phyloP scores from a whole-genome alignment of 2,329 filamentous ascomycete genomes.

The Calonectria multiphialidica region DNA sequence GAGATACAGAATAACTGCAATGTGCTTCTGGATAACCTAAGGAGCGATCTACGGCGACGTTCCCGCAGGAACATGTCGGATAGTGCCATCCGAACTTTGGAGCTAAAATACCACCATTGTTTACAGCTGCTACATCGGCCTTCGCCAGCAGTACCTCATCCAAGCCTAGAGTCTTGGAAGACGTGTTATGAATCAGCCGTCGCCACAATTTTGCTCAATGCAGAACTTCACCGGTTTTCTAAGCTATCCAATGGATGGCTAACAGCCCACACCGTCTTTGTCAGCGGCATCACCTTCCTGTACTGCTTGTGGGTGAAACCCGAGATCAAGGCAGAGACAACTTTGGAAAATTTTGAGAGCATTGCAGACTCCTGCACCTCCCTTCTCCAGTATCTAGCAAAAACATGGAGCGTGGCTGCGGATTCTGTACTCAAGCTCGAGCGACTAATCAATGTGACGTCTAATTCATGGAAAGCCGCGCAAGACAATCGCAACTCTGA shows the following conservation, averaged over 20 bases:
- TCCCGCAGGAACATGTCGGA: constrained; percentile 29
- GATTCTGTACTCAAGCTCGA: constrained; percentile 49
- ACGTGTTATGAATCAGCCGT: constrained; percentile 44
- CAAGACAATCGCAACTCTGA: constrained; percentile 9
- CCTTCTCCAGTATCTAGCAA: constrained; percentile 35
- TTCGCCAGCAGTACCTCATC: constrained; percentile 42
- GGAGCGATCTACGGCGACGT: constrained; percentile 6
- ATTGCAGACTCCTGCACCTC: constrained; percentile 33
- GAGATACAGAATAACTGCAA: constrained; percentile 34
- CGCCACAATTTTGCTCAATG: constrained; percentile 44
- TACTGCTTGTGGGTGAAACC: constrained; percentile 40
- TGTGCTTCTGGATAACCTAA: constrained; percentile 15
- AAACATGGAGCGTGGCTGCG: constrained; percentile 50
- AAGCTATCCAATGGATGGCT: constrained; percentile 46
- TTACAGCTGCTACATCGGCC: constrained; percentile 46
- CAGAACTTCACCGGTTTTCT: constrained; percentile 43
- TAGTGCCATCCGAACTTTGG: constrained; percentile 36
- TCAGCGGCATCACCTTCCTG: constrained; percentile 47
- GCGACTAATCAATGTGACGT: constrained; percentile 26
- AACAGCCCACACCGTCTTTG: constrained; percentile 46
- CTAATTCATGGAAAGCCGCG: constrained; percentile 9
- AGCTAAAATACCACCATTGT: constrained; percentile 48
- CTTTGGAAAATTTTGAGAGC: constrained; percentile 8
- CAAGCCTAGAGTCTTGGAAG: constrained; percentile 37
- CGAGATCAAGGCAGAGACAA: constrained; percentile 7